Percentiles rank a stretch among this genome's conserved stretches.
Conservation (phyloP, 2,329 filamentous ascomycete genomes). For the Colletotrichum tanaceti region DNA sequence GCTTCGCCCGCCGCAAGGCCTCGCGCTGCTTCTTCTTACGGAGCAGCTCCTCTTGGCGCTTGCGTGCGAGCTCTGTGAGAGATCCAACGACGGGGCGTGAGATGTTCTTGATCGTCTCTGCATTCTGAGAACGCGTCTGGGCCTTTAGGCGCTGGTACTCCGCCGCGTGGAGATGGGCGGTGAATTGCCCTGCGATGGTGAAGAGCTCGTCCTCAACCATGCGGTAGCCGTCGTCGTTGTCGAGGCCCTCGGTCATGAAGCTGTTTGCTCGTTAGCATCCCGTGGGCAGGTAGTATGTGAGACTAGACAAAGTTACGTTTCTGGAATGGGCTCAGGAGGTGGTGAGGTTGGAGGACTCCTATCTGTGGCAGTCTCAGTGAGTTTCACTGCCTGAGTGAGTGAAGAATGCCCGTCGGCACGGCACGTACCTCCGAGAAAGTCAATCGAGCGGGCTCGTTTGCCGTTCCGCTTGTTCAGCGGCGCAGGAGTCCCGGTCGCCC, state of each 20-base stretch:
- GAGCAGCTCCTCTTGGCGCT: slow-evolving; percentile 51
- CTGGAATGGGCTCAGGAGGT: slow-evolving; percentile 59
- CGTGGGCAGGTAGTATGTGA: not conserved
- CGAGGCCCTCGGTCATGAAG: slow-evolving; percentile 73
- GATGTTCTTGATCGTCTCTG: slow-evolving; percentile 61
- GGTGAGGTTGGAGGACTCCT: slow-evolving; percentile 64
- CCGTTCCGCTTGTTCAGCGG: not conserved
- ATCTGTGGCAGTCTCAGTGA: slow-evolving; percentile 34
- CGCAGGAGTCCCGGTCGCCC: not conserved
- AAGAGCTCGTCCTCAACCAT: slow-evolving; percentile 89
- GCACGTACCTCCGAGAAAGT: slow-evolving; percentile 9
- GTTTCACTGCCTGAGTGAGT: not conserved
- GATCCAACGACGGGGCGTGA: slow-evolving; percentile 62
- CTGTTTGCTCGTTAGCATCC: slow-evolving; percentile 49
- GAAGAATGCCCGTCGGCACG: not conserved
- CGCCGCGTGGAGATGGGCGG: slow-evolving; percentile 79
- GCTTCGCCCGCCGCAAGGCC: slow-evolving; percentile 44
- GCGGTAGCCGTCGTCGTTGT: slow-evolving; percentile 77
- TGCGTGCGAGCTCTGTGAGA: slow-evolving; percentile 51
- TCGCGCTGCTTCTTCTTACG: slow-evolving; percentile 52
- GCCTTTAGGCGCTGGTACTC: slow-evolving; percentile 78
- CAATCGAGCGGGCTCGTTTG: slow-evolving; percentile 3
- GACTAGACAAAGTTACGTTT: slow-evolving; percentile 52
- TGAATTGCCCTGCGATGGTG: slow-evolving; percentile 75
- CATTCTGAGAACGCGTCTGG: slow-evolving; percentile 65